Percentiles rank a stretch among this genome's conserved stretches.
phyloP scores from a whole-genome alignment of 1,284 basidiomycete species.

The Paramarasmius palmivorus region DNA sequence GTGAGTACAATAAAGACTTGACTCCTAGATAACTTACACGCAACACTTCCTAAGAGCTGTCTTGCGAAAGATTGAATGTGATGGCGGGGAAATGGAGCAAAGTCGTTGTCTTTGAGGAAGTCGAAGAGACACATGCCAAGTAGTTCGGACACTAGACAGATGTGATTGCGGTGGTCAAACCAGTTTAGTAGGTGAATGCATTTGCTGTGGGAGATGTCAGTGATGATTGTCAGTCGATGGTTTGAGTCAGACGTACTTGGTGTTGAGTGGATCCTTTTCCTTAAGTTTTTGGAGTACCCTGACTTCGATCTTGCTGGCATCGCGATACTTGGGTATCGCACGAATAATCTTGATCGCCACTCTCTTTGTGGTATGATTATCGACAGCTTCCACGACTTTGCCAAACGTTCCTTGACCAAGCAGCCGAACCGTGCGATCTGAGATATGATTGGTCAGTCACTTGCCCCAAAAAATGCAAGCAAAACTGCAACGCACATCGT shows the following conservation, averaged over 20 bases:
- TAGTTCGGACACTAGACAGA: constrained; percentile 96
- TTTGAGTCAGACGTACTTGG: constrained; percentile 64
- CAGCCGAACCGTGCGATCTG: constrained; percentile 88
- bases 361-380: constrained; percentile 73
- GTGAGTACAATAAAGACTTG: constrained; percentile 8
- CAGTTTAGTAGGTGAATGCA: constrained; percentile 95
- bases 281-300: constrained; percentile 92
- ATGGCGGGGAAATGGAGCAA: constrained; percentile 92
- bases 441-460: constrained; percentile 22
- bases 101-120: constrained; percentile 97
- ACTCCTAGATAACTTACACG: constrained; percentile 70
- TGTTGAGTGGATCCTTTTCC: constrained; percentile 87
- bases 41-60: constrained; percentile 91
- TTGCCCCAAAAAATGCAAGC: constrained; percentile 6
- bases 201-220: constrained; percentile 62
- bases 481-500: constrained; percentile 63
- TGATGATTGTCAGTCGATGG: constrained; percentile 18
- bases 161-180: constrained; percentile 98
- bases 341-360: constrained; percentile 99
- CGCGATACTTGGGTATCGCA: constrained; percentile 95
- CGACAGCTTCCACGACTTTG: constrained; percentile 95
- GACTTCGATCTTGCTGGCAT: constrained; percentile 98
- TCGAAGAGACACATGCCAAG: constrained; percentile 98
- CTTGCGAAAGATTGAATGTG: constrained; percentile 97
- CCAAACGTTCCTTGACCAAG: constrained; percentile 99